Conservation (phyloP, 1,139 yeast species). For the Lodderomyces margitis region DNA sequence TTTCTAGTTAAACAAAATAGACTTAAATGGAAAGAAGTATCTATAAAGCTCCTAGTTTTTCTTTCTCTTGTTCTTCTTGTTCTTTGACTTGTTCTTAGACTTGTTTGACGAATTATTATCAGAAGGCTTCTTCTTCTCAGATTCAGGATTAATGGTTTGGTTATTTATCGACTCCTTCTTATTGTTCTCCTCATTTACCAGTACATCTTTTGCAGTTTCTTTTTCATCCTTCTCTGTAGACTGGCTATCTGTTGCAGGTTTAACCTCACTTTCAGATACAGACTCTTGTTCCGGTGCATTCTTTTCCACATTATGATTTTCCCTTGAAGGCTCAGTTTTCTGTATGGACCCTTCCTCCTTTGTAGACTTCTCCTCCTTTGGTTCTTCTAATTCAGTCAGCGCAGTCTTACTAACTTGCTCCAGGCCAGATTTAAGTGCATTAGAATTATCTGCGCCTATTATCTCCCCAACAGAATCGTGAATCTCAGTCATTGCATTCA, state of each 20-base stretch:
- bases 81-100: slow-evolving; percentile 14
- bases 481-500: too few species aligned
- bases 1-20: slow-evolving; percentile 18
- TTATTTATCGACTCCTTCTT: not conserved
- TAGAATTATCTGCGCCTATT: too few species aligned
- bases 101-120: slow-evolving; percentile 7
- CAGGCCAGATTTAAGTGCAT: too few species aligned
- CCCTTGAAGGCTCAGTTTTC: not conserved
- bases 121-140: not conserved
- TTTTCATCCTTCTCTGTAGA: slow-evolving; percentile 12
- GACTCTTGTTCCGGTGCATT: not conserved
- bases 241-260: slow-evolving; percentile 5
- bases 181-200: slow-evolving; percentile 2
- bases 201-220: slow-evolving; percentile 3
- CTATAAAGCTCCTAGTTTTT: slow-evolving; percentile 4
- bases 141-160: not conserved
- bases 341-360: not conserved
- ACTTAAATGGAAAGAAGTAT: slow-evolving; percentile 1
- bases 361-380: not conserved
- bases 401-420: not conserved
- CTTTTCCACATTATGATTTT: not conserved
- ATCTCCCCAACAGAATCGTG: too few species aligned
- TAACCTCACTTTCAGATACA: not conserved
- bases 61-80: slow-evolving; percentile 12
- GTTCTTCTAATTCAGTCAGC: not conserved